Conservation (phyloP, 2,329 filamentous ascomycete genomes). For the Zymoseptoria passerinii region DNA sequence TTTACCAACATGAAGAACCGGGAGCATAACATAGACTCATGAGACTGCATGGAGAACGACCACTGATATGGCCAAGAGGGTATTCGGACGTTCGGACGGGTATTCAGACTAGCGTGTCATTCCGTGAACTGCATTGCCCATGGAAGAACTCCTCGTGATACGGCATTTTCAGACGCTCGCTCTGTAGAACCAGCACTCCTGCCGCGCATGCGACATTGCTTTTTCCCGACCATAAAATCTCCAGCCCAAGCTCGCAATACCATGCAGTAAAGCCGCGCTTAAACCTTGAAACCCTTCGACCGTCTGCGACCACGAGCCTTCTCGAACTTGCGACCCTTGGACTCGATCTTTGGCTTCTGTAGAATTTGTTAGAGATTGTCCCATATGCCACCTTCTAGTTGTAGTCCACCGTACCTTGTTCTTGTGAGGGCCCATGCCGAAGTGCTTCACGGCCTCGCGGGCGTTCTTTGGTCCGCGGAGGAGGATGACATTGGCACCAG, state of each 20-base stretch:
- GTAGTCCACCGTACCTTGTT: constrained; percentile 63
- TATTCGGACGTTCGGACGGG: not conserved
- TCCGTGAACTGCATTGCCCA: constrained; percentile 15
- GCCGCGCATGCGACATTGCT: not conserved
- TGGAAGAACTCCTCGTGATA: constrained; percentile 3
- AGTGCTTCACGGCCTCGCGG: constrained; percentile 97
- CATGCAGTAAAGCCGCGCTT: constrained; percentile 39
- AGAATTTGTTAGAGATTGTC: constrained; percentile 15
- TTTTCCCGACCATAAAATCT: not conserved
- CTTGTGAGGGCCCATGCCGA: constrained; percentile 95
- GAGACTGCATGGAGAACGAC: not conserved
- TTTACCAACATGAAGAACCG: too few relatives aligned
- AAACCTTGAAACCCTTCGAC: constrained; percentile 99
- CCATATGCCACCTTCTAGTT: not conserved
- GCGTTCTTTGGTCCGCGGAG: constrained; percentile 97
- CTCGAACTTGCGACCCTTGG: constrained; percentile 99
- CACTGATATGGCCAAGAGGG: not conserved
- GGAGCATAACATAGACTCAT: not conserved
- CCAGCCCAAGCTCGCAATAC: not conserved
- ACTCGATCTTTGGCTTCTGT: constrained; percentile 91
- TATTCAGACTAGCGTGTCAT: constrained; percentile 15
- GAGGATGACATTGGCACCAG: constrained; percentile 92
- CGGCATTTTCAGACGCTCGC: constrained; percentile 7
- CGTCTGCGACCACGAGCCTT: constrained; percentile 96
- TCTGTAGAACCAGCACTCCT: constrained; percentile 3